Conservation (phyloP, 2,329 filamentous ascomycete genomes). For the Domatiomyces catenatus region DNA sequence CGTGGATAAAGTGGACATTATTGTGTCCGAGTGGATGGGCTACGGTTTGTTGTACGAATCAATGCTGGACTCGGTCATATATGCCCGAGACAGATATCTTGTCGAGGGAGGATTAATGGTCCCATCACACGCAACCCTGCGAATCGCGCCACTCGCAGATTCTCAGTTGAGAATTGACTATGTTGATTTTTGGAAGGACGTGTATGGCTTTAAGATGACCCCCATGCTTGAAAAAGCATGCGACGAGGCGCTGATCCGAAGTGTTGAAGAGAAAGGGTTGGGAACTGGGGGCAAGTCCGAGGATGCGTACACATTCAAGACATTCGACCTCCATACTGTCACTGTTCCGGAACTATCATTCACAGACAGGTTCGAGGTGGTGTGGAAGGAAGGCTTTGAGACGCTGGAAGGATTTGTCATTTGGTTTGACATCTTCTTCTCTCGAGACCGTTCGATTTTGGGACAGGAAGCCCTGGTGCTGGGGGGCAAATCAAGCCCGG, state of each 20-base stretch:
- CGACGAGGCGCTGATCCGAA: constrained; percentile 65
- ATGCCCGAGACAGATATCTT: constrained; percentile 74
- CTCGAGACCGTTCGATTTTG: constrained; percentile 16
- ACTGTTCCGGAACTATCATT: constrained; percentile 62
- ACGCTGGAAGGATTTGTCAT: constrained; percentile 71
- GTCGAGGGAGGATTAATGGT: constrained; percentile 67
- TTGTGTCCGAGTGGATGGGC: constrained; percentile 97
- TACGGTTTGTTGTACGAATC: constrained; percentile 88
- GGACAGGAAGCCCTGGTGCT: constrained; percentile 41
- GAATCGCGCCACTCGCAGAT: constrained; percentile 66
- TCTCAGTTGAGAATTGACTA: constrained; percentile 62
- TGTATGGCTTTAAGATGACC: constrained; percentile 91
- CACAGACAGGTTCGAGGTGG: constrained; percentile 49
- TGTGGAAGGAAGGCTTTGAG: constrained; percentile 16
- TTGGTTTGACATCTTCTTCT: constrained; percentile 93
- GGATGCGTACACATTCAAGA: constrained; percentile 51
- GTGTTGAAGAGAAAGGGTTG: constrained; percentile 47
- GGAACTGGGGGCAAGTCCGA: constrained; percentile 18
- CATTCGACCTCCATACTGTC: constrained; percentile 61
- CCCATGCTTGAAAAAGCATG: constrained; percentile 63
- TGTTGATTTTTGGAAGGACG: constrained; percentile 73
- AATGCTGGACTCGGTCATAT: constrained; percentile 87
- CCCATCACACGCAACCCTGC: constrained; percentile 70
- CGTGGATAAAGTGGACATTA: constrained; percentile 73
- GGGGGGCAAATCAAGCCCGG: neutral